A percentile compares a stretch with the other conserved stretches of the same genome.
These are phyloP conservation scores for Heritiera littoralis DNA, from an alignment of 345 rosid species.

Conservation along the genomic window DNA sequence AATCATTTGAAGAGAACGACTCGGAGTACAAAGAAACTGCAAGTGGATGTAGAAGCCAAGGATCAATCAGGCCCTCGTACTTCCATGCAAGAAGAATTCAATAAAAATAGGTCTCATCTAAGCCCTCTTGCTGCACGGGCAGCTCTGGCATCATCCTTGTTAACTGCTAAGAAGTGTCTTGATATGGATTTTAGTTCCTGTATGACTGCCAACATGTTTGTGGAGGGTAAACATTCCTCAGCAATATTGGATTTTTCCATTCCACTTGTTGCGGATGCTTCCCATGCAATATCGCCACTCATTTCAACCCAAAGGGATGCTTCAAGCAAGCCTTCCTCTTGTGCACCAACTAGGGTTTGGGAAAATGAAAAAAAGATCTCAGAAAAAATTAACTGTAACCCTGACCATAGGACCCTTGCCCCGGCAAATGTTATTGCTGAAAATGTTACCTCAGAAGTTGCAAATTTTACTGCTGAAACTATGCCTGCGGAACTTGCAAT, in stretches of 20 bases:
- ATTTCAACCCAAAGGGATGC: slow-evolving; percentile 11
- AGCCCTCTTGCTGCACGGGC: slow-evolving; percentile 24
- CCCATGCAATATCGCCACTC: background rate
- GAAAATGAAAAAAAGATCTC: background rate
- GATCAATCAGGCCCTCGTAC: background rate
- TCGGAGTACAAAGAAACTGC: background rate
- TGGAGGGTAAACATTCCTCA: background rate
- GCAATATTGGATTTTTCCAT: background rate
- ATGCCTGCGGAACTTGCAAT: background rate
- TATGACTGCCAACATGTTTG: slow-evolving; percentile 1
- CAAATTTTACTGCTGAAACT: background rate
- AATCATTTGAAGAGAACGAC: slow-evolving; percentile 14
- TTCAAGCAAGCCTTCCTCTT: background rate
- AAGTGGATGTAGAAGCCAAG: background rate
- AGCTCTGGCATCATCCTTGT: slow-evolving; percentile 25
- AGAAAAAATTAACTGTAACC: background rate
- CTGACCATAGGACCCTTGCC: background rate
- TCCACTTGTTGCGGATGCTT: background rate
- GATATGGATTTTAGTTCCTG: slow-evolving; percentile 15
- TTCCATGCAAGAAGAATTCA: slow-evolving; percentile 3
- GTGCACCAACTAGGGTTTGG: background rate
- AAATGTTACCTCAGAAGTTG: background rate
- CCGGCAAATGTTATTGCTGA: background rate
- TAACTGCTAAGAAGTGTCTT: slow-evolving; percentile 16
- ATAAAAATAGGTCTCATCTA: slow-evolving; percentile 11